phyloP scores from a whole-genome alignment of 106 monocot species.

The Apostasia ramifera region DNA sequence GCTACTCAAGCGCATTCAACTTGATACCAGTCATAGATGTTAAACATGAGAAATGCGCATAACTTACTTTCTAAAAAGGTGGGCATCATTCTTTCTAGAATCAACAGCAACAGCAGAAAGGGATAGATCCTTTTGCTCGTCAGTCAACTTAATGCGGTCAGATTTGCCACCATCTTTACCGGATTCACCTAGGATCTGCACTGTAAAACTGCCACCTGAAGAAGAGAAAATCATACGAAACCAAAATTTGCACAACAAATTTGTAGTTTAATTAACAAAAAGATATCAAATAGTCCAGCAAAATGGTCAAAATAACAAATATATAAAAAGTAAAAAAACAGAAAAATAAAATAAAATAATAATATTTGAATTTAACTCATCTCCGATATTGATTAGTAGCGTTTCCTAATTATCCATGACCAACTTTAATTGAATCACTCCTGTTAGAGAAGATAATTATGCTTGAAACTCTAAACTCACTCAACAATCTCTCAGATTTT shows the following conservation, averaged over 20 bases:
- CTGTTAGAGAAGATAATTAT: no score
- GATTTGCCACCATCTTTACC: conserved; percentile 12
- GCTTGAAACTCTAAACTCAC: no score
- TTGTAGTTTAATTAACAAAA: no score
- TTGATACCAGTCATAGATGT: no score
- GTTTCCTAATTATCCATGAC: no score
- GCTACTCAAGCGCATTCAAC: no score
- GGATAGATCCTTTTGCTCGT: conserved; percentile 34
- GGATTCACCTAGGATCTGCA: conserved; percentile 56
- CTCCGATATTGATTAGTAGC: no score
- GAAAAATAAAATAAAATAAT: no score
- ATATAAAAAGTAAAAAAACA: background rate
- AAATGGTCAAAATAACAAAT: background rate
- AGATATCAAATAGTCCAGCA: background rate
- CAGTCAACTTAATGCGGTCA: conserved; percentile 13
- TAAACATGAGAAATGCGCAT: background rate
- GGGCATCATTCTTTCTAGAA: conserved; percentile 35
- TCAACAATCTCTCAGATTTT: no score
- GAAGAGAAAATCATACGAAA: background rate
- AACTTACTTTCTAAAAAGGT: conserved; percentile 32
- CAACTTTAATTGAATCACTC: no score
- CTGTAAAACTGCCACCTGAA: conserved; percentile 65
- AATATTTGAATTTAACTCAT: no score
- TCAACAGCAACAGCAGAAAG: conserved; percentile 42
- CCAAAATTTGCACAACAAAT: background rate